phyloP scores from a whole-genome alignment of 495 filamentous ascomycete species.

The Penicillium samsonianum region DNA sequence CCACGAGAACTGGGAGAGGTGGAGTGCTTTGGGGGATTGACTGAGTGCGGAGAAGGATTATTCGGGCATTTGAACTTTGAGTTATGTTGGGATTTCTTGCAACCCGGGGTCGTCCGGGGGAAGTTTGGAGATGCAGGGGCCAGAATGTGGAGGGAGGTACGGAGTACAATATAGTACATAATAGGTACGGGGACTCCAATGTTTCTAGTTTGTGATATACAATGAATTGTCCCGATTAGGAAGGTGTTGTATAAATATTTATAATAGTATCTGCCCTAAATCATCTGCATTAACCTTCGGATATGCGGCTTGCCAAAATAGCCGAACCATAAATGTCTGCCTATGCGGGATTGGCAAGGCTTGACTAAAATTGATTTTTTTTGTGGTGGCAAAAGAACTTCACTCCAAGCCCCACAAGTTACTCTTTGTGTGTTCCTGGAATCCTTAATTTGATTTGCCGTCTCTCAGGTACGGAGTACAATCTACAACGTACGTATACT shows the following conservation, averaged over 20 bases:
- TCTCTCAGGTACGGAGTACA: too few species aligned
- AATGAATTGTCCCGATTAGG: background rate
- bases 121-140: conserved; percentile 5
- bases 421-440: too few species aligned
- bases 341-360: background rate
- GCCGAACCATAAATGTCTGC: background rate
- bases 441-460: too few species aligned
- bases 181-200: background rate
- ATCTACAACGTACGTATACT: too few species aligned
- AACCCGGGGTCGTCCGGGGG: conserved; percentile 7
- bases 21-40: conserved; percentile 14
- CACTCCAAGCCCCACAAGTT: conserved; percentile 2
- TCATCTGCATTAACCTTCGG: background rate
- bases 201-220: background rate
- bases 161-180: background rate
- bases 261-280: background rate
- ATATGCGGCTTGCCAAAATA: background rate
- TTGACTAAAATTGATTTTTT: conserved; percentile 18
- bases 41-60: conserved; percentile 10
- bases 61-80: conserved; percentile 5
- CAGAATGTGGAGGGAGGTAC: background rate
- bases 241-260: background rate
- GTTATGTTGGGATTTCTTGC: background rate
- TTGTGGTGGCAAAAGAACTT: conserved; percentile 21
- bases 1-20: conserved; percentile 14